Base-by-base conservation (phyloP, 306 rosid genomes). In the Cicer yamashitae region DNA sequence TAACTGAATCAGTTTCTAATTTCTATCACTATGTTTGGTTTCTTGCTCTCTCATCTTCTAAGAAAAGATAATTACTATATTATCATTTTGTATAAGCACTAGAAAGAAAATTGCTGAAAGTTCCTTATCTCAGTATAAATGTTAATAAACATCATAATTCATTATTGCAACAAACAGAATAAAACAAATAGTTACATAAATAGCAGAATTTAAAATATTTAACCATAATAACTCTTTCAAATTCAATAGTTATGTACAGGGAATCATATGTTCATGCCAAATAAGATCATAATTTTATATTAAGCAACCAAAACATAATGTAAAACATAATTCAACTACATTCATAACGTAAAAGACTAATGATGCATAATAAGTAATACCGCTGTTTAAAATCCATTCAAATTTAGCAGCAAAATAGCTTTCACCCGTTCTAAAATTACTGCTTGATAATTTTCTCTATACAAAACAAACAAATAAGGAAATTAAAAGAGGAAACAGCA, bases 381-480 rank as follows among this genome's bases (percentile, higher is more conserved):
- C 94, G 57, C 83, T 87, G 1, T 87, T 86, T 46, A 84, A 48
- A 43, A 88, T 84, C 82, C 2, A 22, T 22, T 22, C 25, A 22
- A 22, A 22, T 22, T 22, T 22, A 22, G 25, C 25, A 22, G 25
- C 25, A 22, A 22, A 22, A 22, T 22, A 22, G 25, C 25, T 1
- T 22, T 22, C 2, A 1, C 25, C 25, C 25, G 2, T 22, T 22
- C 25, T 22, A 1, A 22, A 22, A 22, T 22, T 22, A 22, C 25
- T 22, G 77, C 89, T 88, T 1, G 90, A 71, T 56, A 81, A 48
- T 45, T 70, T 73, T 78, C 88, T 85, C 94, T 87, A 71, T 69
- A 69, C n/a, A 39, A 70, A 62, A 63, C 56, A 62, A 40, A 63
- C 30, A 63, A 79, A 53, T 7, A 41, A 71, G 38, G 50, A 72